A percentile compares a stretch with the other conserved stretches of the same genome.
Conservation (phyloP, 805 yeast genomes). For the Wickerhamiella brachini region DNA sequence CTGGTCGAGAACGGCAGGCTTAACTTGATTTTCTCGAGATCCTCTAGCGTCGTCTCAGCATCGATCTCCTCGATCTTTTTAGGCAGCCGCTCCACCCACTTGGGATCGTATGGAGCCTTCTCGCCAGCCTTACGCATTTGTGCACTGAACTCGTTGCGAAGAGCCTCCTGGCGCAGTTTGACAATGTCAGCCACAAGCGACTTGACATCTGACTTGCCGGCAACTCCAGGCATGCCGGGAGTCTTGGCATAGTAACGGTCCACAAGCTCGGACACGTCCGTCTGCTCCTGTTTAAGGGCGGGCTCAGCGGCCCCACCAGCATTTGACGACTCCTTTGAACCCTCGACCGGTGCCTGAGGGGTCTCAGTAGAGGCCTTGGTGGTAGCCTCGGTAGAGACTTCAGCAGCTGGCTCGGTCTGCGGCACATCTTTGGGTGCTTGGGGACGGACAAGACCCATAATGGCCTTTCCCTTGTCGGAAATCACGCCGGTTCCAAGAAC, state of each 20-base stretch:
- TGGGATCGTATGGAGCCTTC: slow-evolving; percentile 32
- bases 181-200: slow-evolving; percentile 21
- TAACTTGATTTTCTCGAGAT: slow-evolving; percentile 31
- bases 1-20: slow-evolving; percentile 31
- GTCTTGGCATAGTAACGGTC: background rate
- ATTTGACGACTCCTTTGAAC: background rate
- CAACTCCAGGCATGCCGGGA: background rate
- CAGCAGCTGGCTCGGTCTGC: too few species aligned
- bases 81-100: slow-evolving; percentile 37
- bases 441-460: slow-evolving; percentile 4
- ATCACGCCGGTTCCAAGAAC: background rate
- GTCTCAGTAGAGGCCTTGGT: slow-evolving; percentile 1
- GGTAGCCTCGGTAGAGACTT: too few species aligned
- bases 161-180: slow-evolving; percentile 13
- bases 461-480: background rate
- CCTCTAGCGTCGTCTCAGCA: slow-evolving; percentile 35
- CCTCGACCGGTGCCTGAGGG: background rate
- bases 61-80: slow-evolving; percentile 31
- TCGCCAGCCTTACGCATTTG: slow-evolving; percentile 12
- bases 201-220: slow-evolving; percentile 17
- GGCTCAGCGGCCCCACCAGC: background rate
- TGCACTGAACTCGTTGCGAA: slow-evolving; percentile 16
- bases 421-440: too few species aligned
- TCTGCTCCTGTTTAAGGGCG: too few species aligned
- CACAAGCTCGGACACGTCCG: background rate